phyloP scores from a whole-genome alignment of 2,329 filamentous ascomycete genomes.

The Curvularia sp. region DNA sequence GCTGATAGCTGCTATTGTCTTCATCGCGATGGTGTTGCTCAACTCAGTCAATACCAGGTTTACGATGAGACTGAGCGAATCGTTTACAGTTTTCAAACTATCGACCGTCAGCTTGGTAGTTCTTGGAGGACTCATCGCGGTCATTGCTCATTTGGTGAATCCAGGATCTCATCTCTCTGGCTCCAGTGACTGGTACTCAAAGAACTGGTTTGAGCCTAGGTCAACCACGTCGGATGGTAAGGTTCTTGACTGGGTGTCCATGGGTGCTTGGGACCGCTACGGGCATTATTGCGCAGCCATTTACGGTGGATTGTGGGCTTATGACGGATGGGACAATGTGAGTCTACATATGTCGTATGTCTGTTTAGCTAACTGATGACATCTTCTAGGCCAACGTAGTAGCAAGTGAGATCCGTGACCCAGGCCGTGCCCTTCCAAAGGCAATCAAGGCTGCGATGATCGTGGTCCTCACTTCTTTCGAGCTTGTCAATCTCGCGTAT shows the following conservation, averaged over 20 bases:
- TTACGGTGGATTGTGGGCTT: conserved; percentile 69
- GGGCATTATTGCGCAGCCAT: conserved; percentile 67
- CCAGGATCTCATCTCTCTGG: conserved; percentile 40
- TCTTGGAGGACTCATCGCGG: conserved; percentile 39
- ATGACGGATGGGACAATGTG: conserved; percentile 71
- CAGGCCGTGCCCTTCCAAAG: conserved; percentile 58
- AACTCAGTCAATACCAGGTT: conserved; percentile 55
- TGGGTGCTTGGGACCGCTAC: conserved; percentile 65
- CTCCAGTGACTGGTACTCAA: conserved; percentile 49
- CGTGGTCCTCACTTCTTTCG: conserved; percentile 65
- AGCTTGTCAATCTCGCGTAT: conserved; percentile 67
- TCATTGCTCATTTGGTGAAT: conserved; percentile 40
- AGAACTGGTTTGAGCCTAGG: conserved; percentile 63
- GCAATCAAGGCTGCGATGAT: conserved; percentile 68
- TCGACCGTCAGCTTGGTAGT: conserved; percentile 43
- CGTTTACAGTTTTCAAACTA: conserved; percentile 53
- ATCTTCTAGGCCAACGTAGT: conserved; percentile 46
- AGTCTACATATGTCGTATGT: conserved; percentile 26
- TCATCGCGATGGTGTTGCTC: conserved; percentile 51
- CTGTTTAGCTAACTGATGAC: background rate
- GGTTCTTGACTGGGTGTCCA: conserved; percentile 42
- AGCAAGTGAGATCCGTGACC: conserved; percentile 48
- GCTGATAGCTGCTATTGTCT: conserved; percentile 48
- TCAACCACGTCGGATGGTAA: conserved; percentile 57
- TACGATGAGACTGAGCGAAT: conserved; percentile 51